phyloP scores from a whole-genome alignment of 1,284 basidiomycete genomes.

The Malassezia japonica region DNA sequence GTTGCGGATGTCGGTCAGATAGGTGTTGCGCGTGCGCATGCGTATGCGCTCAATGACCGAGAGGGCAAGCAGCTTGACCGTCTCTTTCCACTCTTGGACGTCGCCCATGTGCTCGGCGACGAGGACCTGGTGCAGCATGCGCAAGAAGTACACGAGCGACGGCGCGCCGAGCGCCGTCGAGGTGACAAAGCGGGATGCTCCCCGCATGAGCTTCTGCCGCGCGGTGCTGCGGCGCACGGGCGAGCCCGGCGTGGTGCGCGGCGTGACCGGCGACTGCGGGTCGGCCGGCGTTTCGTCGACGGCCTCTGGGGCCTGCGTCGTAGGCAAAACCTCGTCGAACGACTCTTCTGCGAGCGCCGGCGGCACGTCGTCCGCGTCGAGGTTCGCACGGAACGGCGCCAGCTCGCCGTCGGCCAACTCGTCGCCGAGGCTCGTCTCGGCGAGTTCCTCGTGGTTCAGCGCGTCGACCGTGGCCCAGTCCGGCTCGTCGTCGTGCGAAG shows the following conservation, averaged over 20 bases:
- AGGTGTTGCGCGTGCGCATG: conserved; percentile 55
- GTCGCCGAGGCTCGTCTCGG: not conserved
- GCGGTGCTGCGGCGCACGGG: conserved; percentile 11
- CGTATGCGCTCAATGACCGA: conserved; percentile 37
- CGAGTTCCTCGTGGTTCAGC: not conserved
- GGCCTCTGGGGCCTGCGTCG: not conserved
- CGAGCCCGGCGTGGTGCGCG: not conserved
- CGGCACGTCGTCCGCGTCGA: conserved; percentile 4
- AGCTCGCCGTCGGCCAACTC: not conserved
- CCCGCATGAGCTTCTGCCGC: conserved; percentile 15
- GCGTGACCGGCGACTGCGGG: conserved; percentile 4
- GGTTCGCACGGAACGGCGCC: conserved; percentile 8
- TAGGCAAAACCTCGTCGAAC: not conserved
- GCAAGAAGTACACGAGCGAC: conserved; percentile 27
- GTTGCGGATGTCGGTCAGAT: conserved; percentile 78
- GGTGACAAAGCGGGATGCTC: conserved; percentile 17
- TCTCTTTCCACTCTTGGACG: conserved; percentile 32
- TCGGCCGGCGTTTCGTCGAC: not conserved
- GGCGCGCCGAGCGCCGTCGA: conserved; percentile 15
- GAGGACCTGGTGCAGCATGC: conserved; percentile 39
- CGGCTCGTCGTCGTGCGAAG: too few relatives aligned
- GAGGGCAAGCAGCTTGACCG: conserved; percentile 33
- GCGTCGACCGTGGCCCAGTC: not conserved
- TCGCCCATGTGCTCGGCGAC: conserved; percentile 23
- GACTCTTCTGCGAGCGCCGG: not conserved